Evolutionary conservation across 768 basidiomycete genomes (phyloP), one percentile per base, ranked within the genome.

Genomic region (Pleurotus sapidus): DNA sequence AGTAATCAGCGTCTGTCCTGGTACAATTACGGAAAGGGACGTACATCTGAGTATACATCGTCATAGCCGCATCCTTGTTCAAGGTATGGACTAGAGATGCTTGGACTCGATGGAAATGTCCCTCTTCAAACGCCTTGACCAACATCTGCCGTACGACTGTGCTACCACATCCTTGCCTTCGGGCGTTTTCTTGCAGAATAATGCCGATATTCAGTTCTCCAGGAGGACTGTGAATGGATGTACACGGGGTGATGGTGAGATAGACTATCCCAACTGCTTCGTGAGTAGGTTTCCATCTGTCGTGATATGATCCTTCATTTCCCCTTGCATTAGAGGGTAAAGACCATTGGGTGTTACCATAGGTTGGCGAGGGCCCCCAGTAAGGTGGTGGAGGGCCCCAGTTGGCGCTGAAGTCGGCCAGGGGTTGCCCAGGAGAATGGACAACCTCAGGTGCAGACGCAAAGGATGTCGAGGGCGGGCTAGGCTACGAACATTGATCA

Each of bases 151-250:
- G 66, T 25, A 87, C 65, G 1, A 79, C 83, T 40, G 78, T 71
- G 24, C 69, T 68, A 3, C 78, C 84, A 38, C 75, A 75, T 5
- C 83, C 82, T 25, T 70, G 64, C 3, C 70, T 64, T 11, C 75
- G 77, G 60, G 73, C 66, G 6, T 55, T 55, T 2, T 72, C 62
- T 9, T 67, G 60, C 25, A 88, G 59, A 54, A 82, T 72, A 60
- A 90, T 68, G 9, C 87, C 87, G 30, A 89, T 69, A 60, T 75
- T 82, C 18, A 81, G 74, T 65, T 88, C 84, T n/a, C 70, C 68
- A 8, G 62, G 27, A 18, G 59, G 59, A 25, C 42, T 57, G 0
- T 51, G 45, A 15, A 59, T 55, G 3, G 71, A 62, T 23, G 69
- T 68, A 25, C 77, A 59, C 0, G 71, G 70, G 1, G 74, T 68